Evolutionary conservation across 2,329 filamentous ascomycete genomes (phyloP).

Genomic region (Lecanicillium sp.): DNA sequence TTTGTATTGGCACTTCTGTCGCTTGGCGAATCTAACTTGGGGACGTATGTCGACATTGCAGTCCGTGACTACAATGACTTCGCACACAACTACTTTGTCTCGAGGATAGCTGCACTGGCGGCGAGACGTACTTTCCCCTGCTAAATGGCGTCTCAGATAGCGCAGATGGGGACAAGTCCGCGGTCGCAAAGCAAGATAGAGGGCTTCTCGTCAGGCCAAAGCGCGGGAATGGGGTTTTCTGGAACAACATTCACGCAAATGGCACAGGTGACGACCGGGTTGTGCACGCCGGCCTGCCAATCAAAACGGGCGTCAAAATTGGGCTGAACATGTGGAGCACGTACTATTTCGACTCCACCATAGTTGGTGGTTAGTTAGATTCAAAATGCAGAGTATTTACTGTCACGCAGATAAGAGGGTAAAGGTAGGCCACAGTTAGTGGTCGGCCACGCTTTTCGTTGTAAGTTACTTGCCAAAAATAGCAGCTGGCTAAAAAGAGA

Average conservation of each 20-base stretch:
- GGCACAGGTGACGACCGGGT: constrained; percentile 35
- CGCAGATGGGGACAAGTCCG: constrained; percentile 19
- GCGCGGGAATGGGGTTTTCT: constrained; percentile 38
- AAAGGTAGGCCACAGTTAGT: background rate
- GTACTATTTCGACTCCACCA: constrained; percentile 14
- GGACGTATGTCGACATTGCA: background rate
- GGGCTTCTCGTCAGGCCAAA: constrained; percentile 36
- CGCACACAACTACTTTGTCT: constrained; percentile 15
- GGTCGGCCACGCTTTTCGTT: background rate
- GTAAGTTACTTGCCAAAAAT: background rate
- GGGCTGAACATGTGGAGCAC: constrained; percentile 40
- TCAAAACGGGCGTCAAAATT: constrained; percentile 35
- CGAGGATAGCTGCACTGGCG: constrained; percentile 31
- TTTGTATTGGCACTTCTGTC: background rate
- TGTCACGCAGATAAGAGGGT: background rate
- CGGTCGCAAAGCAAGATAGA: constrained; percentile 29
- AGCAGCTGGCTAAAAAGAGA: background rate
- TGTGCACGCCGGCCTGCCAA: constrained; percentile 36
- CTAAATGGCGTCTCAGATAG: constrained; percentile 19
- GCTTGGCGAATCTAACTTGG: background rate
- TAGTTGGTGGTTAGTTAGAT: constrained; percentile 21
- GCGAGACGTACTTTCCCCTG: constrained; percentile 36
- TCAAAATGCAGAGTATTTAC: background rate
- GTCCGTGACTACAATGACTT: background rate
- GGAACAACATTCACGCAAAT: constrained; percentile 38